phyloP scores from a whole-genome alignment of 148 eudicot genomes.

The Vaccinium darrowii region DNA sequence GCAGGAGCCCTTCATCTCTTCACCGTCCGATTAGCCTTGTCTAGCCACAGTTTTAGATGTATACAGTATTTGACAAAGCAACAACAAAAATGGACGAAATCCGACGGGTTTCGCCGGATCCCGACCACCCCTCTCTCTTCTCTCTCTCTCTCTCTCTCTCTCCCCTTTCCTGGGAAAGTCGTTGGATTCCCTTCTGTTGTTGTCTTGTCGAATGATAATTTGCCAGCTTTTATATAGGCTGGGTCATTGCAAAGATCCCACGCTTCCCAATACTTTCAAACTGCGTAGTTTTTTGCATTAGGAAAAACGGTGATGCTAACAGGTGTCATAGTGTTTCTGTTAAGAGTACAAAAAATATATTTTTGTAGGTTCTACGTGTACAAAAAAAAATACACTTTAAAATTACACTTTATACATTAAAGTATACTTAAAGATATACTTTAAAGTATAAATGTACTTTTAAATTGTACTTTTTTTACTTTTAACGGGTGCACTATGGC shows the following conservation, averaged over 20 bases:
- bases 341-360: no score
- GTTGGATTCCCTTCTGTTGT: background rate
- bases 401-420: no score
- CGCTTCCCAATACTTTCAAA: background rate
- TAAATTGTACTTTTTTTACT: no score
- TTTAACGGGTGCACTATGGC: no score
- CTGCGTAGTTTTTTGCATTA: background rate
- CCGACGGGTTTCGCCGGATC: constrained; percentile 28
- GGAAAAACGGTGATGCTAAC: no score
- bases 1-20: constrained; percentile 32
- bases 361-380: no score
- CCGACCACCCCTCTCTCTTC: background rate
- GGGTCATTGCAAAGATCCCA: background rate
- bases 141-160: background rate
- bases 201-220: background rate
- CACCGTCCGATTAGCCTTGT: background rate
- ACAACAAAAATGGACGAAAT: constrained; percentile 11
- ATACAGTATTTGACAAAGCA: background rate
- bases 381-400: no score
- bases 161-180: background rate
- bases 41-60: background rate
- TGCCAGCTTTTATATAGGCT: background rate
- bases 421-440: no score
- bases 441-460: no score
- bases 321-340: no score